Conservation (phyloP, 345 rosid species). For the Sonneratia alba region DNA sequence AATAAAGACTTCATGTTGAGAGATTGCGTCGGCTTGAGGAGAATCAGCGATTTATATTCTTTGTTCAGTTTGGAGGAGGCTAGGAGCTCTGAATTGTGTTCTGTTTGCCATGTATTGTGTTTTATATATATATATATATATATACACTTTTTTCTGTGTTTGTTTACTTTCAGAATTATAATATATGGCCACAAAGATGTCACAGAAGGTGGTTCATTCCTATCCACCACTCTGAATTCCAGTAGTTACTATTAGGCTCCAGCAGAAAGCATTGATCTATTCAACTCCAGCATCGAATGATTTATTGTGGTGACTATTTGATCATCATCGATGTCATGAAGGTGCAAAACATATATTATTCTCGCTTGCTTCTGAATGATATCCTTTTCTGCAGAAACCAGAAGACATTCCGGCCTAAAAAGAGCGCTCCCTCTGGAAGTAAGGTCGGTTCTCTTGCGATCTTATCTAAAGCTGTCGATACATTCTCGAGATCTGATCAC, state of each 20-base stretch:
- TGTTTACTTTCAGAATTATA: neutral
- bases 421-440: conserved; percentile 59
- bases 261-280: neutral
- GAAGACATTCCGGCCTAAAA: conserved; percentile 62
- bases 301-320: neutral
- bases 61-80: neutral
- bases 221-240: neutral
- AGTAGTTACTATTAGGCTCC: too few species aligned
- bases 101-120: neutral
- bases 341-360: neutral
- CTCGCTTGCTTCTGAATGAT: neutral
- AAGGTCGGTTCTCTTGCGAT: conserved; percentile 31
- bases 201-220: neutral
- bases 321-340: neutral
- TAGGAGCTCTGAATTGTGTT: neutral
- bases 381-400: conserved; percentile 33
- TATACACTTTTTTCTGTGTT: neutral
- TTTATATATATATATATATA: neutral
- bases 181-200: neutral
- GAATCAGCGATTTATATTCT: too few species aligned
- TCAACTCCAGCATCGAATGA: neutral
- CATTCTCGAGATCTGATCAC: neutral
- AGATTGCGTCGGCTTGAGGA: too few species aligned
- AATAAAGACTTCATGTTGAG: too few species aligned
- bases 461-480: neutral